Evolutionary conservation across 2,329 filamentous ascomycete genomes (phyloP), one percentile per base, ranked within the genome.

Genomic region (Exophiala xenobiotica): DNA sequence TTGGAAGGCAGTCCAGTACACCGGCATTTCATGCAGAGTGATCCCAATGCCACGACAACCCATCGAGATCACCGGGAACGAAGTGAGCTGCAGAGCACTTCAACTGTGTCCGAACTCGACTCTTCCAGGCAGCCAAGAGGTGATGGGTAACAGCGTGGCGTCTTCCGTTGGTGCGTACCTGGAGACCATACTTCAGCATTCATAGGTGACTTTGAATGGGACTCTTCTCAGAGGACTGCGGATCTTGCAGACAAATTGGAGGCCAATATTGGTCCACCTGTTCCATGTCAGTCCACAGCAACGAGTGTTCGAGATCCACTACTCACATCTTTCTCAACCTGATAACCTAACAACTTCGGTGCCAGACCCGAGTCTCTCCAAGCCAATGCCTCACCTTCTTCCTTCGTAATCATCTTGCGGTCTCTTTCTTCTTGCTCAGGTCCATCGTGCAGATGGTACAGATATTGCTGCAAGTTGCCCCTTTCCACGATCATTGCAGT

Each of bases 401-500:
- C 53, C 33, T 41, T 52, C 14, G 37, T 49, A 5, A 22, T 11
- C 49, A 76, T 71, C 40, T 68, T 68, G 2, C 63, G 62, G 61
- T 85, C 81, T 1, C 81, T 69, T 43, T 78, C 74, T 46, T 70
- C 58, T 63, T 84, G 82, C 53, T 80, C 78, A 0, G 69, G 64
- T 0, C 82, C 82, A 54, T 86, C 81, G 4, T 77, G 74, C 2
- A 85, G 66, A 56, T 85, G 82, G 46, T 84, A 85, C 1, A 85
- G 70, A 60, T 78, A 75, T 59, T 85, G 82, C 56, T 86, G 80
- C 9, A 75, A 64, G n/a, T 80, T 83, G 0, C 82, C 82, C 2
- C 81, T 67, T 8, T 77, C 68, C 0, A 86, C 82, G 0, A 86
- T 76, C 56, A 73, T 77, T 39, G 83, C 78, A 0, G 83, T 86